phyloP scores from a whole-genome alignment of 371 early-diverging fungal species.

The Mucor mucedo region DNA sequence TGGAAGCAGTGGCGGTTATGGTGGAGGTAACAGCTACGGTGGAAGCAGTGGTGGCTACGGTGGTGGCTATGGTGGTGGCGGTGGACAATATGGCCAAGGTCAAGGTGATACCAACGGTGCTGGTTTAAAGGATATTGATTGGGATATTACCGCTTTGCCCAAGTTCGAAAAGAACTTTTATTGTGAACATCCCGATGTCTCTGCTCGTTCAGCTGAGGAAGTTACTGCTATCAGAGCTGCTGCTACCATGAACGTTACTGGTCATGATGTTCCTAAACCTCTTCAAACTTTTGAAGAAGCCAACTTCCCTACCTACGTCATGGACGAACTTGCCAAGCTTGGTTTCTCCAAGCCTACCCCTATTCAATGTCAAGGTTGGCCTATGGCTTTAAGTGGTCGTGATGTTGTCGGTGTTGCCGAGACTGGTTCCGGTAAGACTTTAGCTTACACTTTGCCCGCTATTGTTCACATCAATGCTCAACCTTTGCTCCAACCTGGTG shows the following conservation, averaged over 20 bases:
- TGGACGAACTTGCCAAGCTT: slow-evolving; percentile 82
- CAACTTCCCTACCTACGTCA: slow-evolving; percentile 83
- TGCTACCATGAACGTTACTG: slow-evolving; percentile 78
- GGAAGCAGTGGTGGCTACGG: slow-evolving; percentile 42
- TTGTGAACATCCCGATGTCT: slow-evolving; percentile 70
- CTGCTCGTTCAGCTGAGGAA: slow-evolving; percentile 62
- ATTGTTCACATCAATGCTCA: slow-evolving; percentile 99
- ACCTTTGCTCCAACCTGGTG: slow-evolving; percentile 90
- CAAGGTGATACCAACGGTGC: slow-evolving; percentile 60
- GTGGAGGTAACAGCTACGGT: slow-evolving; percentile 30
- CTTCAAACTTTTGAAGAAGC: slow-evolving; percentile 84
- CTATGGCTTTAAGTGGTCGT: slow-evolving; percentile 98
- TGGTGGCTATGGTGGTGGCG: slow-evolving; percentile 38
- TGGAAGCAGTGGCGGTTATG: slow-evolving; percentile 37
- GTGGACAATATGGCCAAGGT: slow-evolving; percentile 49
- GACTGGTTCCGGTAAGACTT: slow-evolving; percentile 99
- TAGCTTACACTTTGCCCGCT: slow-evolving; percentile 96
- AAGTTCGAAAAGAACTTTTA: slow-evolving; percentile 96
- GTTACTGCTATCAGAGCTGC: slow-evolving; percentile 66
- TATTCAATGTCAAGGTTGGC: slow-evolving; percentile 99
- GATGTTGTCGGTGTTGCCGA: slow-evolving; percentile 99
- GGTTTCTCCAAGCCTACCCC: slow-evolving; percentile 94
- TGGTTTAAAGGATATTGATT: slow-evolving; percentile 66
- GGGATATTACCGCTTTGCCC: slow-evolving; percentile 71
- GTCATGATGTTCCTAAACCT: slow-evolving; percentile 79